Evolutionary conservation across 345 rosid species (phyloP), one percentile per base, ranked within the genome.

Genomic region (Corchorus olitorius): DNA sequence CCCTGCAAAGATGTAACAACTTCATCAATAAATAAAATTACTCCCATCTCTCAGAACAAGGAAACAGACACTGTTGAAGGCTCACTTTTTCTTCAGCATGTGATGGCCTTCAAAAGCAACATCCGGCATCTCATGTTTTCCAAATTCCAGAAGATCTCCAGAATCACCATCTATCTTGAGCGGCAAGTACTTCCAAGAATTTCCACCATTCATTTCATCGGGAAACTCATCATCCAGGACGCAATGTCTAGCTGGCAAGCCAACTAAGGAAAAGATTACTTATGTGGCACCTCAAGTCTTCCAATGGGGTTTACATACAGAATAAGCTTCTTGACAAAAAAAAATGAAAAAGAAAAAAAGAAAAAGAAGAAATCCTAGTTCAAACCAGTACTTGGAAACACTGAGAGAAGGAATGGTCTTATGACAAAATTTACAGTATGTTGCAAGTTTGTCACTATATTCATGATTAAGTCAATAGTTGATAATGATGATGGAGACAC

Each of bases 81-180:
- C 74, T 48, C 56, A 92, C 98, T 93, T 86, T 79, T 86, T 90
- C 80, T 83, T 82, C 75, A 33, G 82, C 64, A 52, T 20, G 62
- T 77, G 54, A 54, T 73, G 65, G 49, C 84, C 80, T 77, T 79
- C 83, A 77, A 82, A 84, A 79, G 81, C 74, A 85, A 76, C 78
- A 78, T 71, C 84, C 68, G 80, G 74, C 68, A 80, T 49, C 76
- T 83, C 81, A 61, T 65, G 43, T 4, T 81, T 70, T 62, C 81
- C 87, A 82, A 71, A 72, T 37, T 79, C 80, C 77, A 75, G 20
- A 59, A 80, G 82, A 45, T 83, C 76, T 76, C 75, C 78, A 70
- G 84, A 81, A 45, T 39, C 56, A 48, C 50, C 78, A 59, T 84
- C 85, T 77, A 65, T 65, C 81, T 77, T 53, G 72, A 37, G 76